Percentiles rank a stretch among this genome's conserved stretches.
These are phyloP conservation scores for Glycine tomentella DNA, from an alignment of 306 rosid genomes.

Conservation along the genomic window DNA sequence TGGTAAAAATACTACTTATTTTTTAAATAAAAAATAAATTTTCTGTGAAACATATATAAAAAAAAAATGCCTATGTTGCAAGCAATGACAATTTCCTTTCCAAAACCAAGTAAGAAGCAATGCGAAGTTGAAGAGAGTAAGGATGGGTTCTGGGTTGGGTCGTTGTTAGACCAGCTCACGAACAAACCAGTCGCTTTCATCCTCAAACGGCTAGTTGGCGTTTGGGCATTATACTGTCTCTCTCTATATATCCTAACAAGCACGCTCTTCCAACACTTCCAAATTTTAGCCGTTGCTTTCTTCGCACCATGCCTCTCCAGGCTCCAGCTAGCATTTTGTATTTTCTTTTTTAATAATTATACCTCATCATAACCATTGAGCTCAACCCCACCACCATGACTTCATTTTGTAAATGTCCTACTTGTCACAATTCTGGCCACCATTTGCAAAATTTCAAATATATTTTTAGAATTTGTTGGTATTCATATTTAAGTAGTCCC, in stretches of 20 bases:
- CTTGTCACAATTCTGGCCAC: not conserved
- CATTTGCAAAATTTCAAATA: not conserved
- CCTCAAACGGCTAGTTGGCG: constrained; percentile 49
- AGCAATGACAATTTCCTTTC: too few relatives aligned
- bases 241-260: not conserved
- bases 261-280: constrained; percentile 31
- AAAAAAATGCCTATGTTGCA: too few relatives aligned
- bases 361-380: too few relatives aligned
- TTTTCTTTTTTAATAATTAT: not conserved
- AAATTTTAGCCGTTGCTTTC: constrained; percentile 47
- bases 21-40: too few relatives aligned
- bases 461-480: too few relatives aligned
- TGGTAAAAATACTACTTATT: too few relatives aligned
- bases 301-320: constrained; percentile 5
- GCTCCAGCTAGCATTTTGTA: constrained; percentile 32
- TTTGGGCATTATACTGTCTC: not conserved
- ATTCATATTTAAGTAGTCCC: too few relatives aligned
- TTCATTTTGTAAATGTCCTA: not conserved
- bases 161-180: not conserved
- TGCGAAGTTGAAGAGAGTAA: too few relatives aligned
- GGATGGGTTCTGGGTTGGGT: not conserved
- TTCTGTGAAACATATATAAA: too few relatives aligned
- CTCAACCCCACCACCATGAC: not conserved
- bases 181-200: constrained; percentile 35
- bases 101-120: too few relatives aligned